Conservation (phyloP, 306 rosid species). For the Rosa chinensis region DNA sequence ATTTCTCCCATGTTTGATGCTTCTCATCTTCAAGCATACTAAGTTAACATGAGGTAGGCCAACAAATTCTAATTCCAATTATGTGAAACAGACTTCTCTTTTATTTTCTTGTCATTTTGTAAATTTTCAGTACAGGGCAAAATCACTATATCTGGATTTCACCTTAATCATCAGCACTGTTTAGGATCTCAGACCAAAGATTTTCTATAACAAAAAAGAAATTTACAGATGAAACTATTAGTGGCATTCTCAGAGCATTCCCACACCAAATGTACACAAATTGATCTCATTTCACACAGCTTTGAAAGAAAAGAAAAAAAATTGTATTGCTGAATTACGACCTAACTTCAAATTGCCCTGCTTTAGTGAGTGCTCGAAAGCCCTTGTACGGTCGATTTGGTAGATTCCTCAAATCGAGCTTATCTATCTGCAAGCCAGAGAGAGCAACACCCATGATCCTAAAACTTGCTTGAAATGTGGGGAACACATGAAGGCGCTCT, state of each 20-base stretch:
- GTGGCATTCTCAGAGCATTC: not conserved
- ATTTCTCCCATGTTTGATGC: not conserved
- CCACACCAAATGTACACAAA: constrained; percentile 2
- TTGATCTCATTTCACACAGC: not conserved
- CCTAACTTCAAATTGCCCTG: constrained; percentile 86
- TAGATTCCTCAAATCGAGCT: constrained; percentile 63
- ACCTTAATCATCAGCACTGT: not conserved
- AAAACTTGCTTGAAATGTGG: constrained; percentile 79
- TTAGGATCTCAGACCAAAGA: not conserved
- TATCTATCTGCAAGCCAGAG: constrained; percentile 86
- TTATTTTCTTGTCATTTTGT: not conserved
- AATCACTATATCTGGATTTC: not conserved
- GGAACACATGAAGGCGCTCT: constrained; percentile 78
- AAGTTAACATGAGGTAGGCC: not conserved
- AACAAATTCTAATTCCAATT: not conserved
- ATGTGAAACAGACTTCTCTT: not conserved
- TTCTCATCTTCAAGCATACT: not conserved
- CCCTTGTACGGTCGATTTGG: constrained; percentile 82
- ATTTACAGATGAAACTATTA: constrained; percentile 17
- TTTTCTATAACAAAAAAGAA: not conserved
- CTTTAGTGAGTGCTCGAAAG: constrained; percentile 81
- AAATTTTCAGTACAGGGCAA: not conserved
- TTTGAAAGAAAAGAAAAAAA: not conserved
- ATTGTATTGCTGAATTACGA: constrained; percentile 25
- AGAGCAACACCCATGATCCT: constrained; percentile 86